Evolutionary conservation across 345 rosid species (phyloP).

Genomic region (Mallotus nudiflorus): DNA sequence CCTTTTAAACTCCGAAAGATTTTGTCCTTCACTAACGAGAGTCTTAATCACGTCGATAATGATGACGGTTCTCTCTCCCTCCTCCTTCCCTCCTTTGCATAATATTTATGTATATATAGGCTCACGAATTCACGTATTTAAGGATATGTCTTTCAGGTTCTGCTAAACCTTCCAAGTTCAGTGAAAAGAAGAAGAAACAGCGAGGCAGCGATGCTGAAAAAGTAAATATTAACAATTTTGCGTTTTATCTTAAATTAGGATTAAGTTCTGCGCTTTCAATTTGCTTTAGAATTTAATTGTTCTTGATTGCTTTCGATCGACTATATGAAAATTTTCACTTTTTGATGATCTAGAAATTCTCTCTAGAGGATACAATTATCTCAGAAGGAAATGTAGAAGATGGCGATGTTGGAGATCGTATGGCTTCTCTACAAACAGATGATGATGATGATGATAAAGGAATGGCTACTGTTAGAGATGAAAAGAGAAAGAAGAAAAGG

Average conservation of each 20-base stretch:
- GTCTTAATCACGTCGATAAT: not conserved
- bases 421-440: constrained; percentile 19
- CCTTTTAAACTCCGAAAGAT: constrained; percentile 81
- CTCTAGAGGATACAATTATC: constrained; percentile 19
- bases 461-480: constrained; percentile 20
- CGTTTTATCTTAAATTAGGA: no score
- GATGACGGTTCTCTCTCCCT: constrained; percentile 24
- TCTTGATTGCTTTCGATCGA: not conserved
- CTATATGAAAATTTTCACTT: not conserved
- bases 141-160: constrained; percentile 26
- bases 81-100: not conserved
- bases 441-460: constrained; percentile 27
- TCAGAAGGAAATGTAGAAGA: constrained; percentile 22
- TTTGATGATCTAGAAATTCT: constrained; percentile 22
- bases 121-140: not conserved
- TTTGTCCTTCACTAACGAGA: constrained; percentile 53
- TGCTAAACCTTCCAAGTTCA: constrained; percentile 22
- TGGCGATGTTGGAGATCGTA: constrained; percentile 18
- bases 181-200: constrained; percentile 21
- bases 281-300: not conserved
- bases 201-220: constrained; percentile 17
- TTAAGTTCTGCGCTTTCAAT: no score
- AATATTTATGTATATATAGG: not conserved
- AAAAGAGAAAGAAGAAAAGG: constrained; percentile 63
- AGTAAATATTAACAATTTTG: constrained; percentile 3